Evolutionary conservation across 1,139 yeast genomes (phyloP).

Genomic region (Suhomyces choctaworum): DNA sequence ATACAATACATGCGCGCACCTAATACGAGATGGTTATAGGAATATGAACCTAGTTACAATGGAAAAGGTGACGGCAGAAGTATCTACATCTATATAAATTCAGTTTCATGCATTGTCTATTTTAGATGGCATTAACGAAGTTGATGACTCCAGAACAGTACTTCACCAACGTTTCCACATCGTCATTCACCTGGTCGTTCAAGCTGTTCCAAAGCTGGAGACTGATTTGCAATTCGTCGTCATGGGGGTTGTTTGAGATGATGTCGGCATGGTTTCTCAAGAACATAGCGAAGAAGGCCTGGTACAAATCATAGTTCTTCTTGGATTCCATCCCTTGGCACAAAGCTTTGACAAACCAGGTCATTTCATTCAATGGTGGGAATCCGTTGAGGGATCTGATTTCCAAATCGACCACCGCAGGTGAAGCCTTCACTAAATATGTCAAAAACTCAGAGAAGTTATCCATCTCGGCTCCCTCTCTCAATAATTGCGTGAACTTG

Average conservation of each 20-base stretch:
- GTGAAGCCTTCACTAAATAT: conserved; percentile 64
- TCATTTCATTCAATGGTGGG: conserved; percentile 65
- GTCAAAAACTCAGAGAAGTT: conserved; percentile 54
- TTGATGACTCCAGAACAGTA: conserved; percentile 82
- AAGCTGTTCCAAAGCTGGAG: conserved; percentile 51
- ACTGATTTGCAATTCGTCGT: conserved; percentile 39
- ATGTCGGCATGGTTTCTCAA: conserved; percentile 83
- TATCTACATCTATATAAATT: neutral
- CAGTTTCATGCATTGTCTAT: neutral
- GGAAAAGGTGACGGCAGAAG: neutral
- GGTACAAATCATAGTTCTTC: conserved; percentile 64
- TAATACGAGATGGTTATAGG: too few species aligned
- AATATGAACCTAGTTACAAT: too few species aligned
- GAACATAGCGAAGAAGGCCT: conserved; percentile 77
- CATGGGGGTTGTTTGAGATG: conserved; percentile 49
- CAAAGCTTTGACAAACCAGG: conserved; percentile 65
- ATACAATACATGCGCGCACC: too few species aligned
- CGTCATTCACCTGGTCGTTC: conserved; percentile 45
- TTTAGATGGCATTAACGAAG: conserved; percentile 49
- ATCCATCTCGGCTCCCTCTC: conserved; percentile 44
- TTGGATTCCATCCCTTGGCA: conserved; percentile 58
- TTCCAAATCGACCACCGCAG: conserved; percentile 81
- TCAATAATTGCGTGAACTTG: conserved; percentile 65
- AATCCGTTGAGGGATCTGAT: conserved; percentile 72
- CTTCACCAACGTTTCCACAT: conserved; percentile 69